Evolutionary conservation across 73 alveolate species (phyloP), one percentile per base, ranked within the genome.

Genomic region (Breviolum minutum): DNA sequence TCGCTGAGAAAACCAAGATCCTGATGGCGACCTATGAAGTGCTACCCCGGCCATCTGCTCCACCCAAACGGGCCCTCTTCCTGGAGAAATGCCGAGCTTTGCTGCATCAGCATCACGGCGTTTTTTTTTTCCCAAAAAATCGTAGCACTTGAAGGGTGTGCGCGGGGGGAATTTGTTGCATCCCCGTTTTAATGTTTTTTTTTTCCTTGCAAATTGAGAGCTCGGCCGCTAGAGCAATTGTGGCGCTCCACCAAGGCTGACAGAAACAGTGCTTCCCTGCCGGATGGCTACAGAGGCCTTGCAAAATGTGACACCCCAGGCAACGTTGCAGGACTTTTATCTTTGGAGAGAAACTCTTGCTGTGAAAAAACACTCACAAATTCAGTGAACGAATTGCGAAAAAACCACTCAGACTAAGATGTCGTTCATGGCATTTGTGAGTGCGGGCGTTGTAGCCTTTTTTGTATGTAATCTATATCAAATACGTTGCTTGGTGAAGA

Each of bases 261-360:
- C 22, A 2, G 87, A 89, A 60, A 89, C 87, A 8, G 96, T 54
- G 22, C 8, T 19, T 48, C 84, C 96, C 40, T 89, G 96, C 87
- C 71, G 69, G 12, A 32, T 26, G 68, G 96, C 96, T 16, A 89
- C 80, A 70, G 96, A 89, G 60, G 96, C 96, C 22, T 74, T 89
- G 29, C 61, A 74, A 14, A 61, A 79, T 10, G 87, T 89, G 40
- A 89, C 96, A 26, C 96, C 96, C 54, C 87, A 89, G 73, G 96
- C 96, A 8, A 89, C 96, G 29, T 63, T 89, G 87, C 82, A 89
- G 74, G 87, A 89, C 17, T 89, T 89, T 48, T 20, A 70, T 54
- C 87, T 73, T 60, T 89, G 96, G 96, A 69, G 96, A 84, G 95
- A 60, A 30, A 64, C 88, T 6, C 62, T 3, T 73, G 83, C 83